phyloP scores from a whole-genome alignment of 2,329 filamentous ascomycete species.

The Sarocladium brachiariae region DNA sequence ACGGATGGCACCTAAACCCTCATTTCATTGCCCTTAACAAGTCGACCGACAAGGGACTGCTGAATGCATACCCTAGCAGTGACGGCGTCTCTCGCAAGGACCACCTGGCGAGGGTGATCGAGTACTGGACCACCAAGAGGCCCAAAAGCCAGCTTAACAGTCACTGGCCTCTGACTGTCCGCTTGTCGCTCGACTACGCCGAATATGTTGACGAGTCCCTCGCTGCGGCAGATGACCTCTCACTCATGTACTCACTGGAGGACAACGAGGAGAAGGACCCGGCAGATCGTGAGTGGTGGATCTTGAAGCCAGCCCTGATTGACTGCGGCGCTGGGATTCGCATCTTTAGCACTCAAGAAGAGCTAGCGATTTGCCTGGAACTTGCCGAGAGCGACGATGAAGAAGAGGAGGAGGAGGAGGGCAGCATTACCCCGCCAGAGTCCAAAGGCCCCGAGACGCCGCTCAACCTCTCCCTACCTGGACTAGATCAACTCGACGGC shows the following conservation, averaged over 20 bases:
- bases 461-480: constrained; percentile 19
- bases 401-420: constrained; percentile 15
- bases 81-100: constrained; percentile 32
- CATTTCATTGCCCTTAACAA: constrained; percentile 27
- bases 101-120: constrained; percentile 25
- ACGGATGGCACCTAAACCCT: constrained; percentile 27
- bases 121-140: constrained; percentile 30
- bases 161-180: constrained; percentile 25
- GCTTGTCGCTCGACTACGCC: constrained; percentile 29
- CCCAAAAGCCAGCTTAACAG: constrained; percentile 24
- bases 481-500: constrained; percentile 22
- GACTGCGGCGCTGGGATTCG: constrained; percentile 33
- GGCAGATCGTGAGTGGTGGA: constrained; percentile 30
- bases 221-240: constrained; percentile 28
- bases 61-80: constrained; percentile 33
- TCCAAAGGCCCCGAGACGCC: constrained; percentile 13
- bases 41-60: constrained; percentile 19
- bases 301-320: constrained; percentile 31
- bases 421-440: not conserved
- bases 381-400: constrained; percentile 28
- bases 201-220: constrained; percentile 32
- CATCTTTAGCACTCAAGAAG: constrained; percentile 30
- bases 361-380: constrained; percentile 28
- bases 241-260: constrained; percentile 26
- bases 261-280: constrained; percentile 23